Conservation (phyloP, 306 rosid genomes). For the Senna tora region DNA sequence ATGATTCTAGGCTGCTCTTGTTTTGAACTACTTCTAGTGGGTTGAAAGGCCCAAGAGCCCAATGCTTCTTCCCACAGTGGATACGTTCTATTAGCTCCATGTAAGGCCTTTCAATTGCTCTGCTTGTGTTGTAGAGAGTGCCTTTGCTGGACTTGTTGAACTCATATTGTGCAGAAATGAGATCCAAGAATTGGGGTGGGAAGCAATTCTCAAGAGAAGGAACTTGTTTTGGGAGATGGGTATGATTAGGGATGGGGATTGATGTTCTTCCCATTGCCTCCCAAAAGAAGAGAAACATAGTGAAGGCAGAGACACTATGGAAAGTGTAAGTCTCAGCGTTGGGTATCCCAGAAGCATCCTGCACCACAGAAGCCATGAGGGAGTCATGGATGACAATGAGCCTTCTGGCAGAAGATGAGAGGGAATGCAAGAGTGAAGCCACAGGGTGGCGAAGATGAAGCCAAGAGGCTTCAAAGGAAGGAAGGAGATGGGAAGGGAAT, state of each 20-base stretch:
- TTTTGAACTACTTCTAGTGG: neutral
- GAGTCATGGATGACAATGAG: neutral
- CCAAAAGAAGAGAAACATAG: constrained; percentile 5
- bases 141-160: neutral
- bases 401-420: neutral
- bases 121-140: neutral
- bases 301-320: constrained; percentile 6
- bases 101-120: constrained; percentile 10
- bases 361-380: neutral
- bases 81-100: neutral
- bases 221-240: constrained; percentile 2
- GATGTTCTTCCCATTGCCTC: constrained; percentile 11
- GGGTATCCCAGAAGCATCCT: neutral
- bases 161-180: neutral
- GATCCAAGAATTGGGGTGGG: neutral
- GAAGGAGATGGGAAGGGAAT: neutral
- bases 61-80: neutral
- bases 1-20: neutral
- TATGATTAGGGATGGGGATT: too few relatives aligned
- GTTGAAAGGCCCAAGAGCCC: constrained; percentile 11
- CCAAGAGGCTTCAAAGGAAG: constrained; percentile 7
- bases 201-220: constrained; percentile 2
- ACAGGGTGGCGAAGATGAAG: neutral
- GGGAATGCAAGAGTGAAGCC: neutral
- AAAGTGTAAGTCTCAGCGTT: constrained; percentile 1